These are phyloP conservation scores for Lepidopterella palustris DNA, from an alignment of 495 filamentous ascomycete species.

Conservation along the genomic window DNA sequence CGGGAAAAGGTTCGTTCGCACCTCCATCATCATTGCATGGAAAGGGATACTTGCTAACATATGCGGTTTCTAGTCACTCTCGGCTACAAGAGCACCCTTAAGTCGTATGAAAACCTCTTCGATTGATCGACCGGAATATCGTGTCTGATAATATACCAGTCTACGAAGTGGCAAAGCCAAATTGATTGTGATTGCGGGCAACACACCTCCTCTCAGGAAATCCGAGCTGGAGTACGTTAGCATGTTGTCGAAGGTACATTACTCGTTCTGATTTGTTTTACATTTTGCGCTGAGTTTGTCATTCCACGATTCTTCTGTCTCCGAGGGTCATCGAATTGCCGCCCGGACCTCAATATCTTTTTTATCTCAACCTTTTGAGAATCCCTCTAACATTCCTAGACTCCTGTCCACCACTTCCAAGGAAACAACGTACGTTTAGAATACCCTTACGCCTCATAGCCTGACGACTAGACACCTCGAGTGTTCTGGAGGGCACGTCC, in stretches of 20 bases:
- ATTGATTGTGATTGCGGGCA: constrained; percentile 72
- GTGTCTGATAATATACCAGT: neutral
- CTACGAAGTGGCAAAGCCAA: constrained; percentile 78
- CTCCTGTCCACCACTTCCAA: constrained; percentile 88
- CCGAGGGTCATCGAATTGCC: no score
- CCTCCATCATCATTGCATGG: neutral
- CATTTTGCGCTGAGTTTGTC: no score
- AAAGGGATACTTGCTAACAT: neutral
- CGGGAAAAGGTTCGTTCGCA: constrained; percentile 63
- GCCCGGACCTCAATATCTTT: no score
- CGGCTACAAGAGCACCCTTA: constrained; percentile 94
- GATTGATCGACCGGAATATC: neutral
- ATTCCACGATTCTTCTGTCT: no score
- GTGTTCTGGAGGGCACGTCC: constrained; percentile 45
- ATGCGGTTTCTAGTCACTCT: constrained; percentile 54
- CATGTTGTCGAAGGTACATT: neutral
- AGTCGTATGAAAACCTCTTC: constrained; percentile 44
- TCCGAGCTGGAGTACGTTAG: constrained; percentile 69
- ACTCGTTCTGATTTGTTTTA: no score
- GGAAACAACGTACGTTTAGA: constrained; percentile 86
- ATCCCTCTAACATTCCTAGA: constrained; percentile 62
- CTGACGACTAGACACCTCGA: constrained; percentile 24
- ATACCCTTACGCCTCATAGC: constrained; percentile 24
- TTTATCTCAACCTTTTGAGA: neutral
- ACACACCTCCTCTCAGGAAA: constrained; percentile 94